A percentile compares a stretch with the other conserved stretches of the same genome.
phyloP scores from a whole-genome alignment of 2,329 filamentous ascomycete genomes.

The Ascochyta lentis region DNA sequence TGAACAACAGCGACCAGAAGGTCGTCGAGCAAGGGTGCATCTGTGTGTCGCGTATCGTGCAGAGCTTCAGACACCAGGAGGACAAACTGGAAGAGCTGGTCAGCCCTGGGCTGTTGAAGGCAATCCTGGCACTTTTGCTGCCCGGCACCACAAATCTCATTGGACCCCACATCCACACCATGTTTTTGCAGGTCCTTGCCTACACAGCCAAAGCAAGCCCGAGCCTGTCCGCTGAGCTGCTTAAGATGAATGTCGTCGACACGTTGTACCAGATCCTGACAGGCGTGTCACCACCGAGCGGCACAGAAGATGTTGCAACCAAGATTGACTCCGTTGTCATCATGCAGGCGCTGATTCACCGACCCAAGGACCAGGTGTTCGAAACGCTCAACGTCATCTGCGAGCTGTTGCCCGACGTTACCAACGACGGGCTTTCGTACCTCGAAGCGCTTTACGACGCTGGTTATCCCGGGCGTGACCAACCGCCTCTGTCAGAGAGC shows the following conservation, averaged over 20 bases:
- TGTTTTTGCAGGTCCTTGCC: conserved; percentile 89
- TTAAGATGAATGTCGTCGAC: conserved; percentile 97
- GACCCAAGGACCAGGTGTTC: conserved; percentile 92
- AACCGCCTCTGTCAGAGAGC: conserved; percentile 51
- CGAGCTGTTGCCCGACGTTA: conserved; percentile 82
- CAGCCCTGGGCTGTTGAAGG: conserved; percentile 82
- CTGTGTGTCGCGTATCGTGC: conserved; percentile 93
- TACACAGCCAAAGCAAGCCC: conserved; percentile 91
- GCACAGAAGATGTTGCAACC: conserved; percentile 75
- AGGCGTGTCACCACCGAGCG: conserved; percentile 87
- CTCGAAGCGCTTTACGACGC: conserved; percentile 59
- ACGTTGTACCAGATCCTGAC: conserved; percentile 97
- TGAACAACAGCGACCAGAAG: conserved; percentile 91
- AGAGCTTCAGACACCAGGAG: conserved; percentile 92
- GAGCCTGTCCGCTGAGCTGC: conserved; percentile 82
- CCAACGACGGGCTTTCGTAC: conserved; percentile 61
- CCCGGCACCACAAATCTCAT: conserved; percentile 97
- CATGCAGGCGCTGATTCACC: conserved; percentile 97
- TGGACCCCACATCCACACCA: conserved; percentile 91
- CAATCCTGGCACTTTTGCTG: conserved; percentile 83
- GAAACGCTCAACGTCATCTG: conserved; percentile 98
- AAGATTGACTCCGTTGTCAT: conserved; percentile 97
- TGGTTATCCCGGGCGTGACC: conserved; percentile 56
- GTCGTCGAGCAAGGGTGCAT: conserved; percentile 96
- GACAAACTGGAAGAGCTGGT: conserved; percentile 91